Conservation (phyloP, 164 flowering plant species). For the Stephania cephalantha region DNA sequence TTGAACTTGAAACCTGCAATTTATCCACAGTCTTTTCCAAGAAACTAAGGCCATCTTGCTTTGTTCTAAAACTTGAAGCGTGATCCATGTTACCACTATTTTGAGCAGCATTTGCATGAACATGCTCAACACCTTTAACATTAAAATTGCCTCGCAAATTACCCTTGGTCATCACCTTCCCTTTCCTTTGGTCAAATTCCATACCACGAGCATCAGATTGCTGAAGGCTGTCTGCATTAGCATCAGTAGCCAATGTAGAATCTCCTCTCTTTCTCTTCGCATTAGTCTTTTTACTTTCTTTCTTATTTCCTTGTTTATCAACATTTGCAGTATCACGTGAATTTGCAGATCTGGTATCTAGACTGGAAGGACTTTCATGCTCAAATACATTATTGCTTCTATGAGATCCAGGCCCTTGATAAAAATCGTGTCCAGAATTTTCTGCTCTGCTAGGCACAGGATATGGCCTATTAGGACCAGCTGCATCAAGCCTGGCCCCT, state of each 20-base stretch:
- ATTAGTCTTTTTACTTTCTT: conserved; percentile 42
- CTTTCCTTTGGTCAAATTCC: conserved; percentile 38
- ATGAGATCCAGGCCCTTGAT: conserved; percentile 56
- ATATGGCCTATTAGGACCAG: conserved; percentile 44
- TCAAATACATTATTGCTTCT: conserved; percentile 55
- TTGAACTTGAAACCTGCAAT: conserved; percentile 14
- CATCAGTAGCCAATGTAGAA: conserved; percentile 32
- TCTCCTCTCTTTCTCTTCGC: conserved; percentile 66
- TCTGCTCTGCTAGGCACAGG: conserved; percentile 40
- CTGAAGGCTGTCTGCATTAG: conserved; percentile 33
- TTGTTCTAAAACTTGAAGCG: conserved; percentile 22
- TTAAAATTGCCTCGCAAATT: conserved; percentile 29
- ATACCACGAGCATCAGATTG: conserved; percentile 30
- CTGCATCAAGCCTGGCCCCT: conserved; percentile 34
- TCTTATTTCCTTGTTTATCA: conserved; percentile 40
- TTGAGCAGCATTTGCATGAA: conserved; percentile 25
- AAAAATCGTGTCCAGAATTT: conserved; percentile 39
- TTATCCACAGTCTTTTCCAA: conserved; percentile 17
- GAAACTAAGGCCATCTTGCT: conserved; percentile 25
- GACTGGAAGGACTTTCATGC: conserved; percentile 72
- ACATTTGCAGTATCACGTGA: conserved; percentile 42
- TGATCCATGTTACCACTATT: conserved; percentile 28
- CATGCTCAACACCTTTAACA: conserved; percentile 29
- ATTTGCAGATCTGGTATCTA: conserved; percentile 66
- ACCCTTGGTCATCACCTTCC: conserved; percentile 35